Percentiles rank a stretch among this genome's conserved stretches.
phyloP scores from a whole-genome alignment of 2,329 filamentous ascomycete genomes.

The Falciphora oryzae region DNA sequence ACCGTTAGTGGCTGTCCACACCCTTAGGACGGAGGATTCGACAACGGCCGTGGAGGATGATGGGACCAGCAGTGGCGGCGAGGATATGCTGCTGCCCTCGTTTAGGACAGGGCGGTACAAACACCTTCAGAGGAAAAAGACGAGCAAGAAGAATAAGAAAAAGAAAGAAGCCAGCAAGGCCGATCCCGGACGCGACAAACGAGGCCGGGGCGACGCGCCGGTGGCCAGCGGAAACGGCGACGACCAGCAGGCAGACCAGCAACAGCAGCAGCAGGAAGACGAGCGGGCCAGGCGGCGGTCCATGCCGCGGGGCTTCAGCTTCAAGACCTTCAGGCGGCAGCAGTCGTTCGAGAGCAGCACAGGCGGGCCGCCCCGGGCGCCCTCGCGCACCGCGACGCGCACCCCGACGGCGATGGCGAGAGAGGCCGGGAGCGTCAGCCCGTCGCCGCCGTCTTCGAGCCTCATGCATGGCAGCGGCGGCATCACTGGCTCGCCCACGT shows the following conservation, averaged over 20 bases:
- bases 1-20: background rate
- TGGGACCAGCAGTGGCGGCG: background rate
- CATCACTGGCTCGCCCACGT: background rate
- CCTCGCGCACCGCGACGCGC: conserved; percentile 14
- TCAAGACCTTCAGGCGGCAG: conserved; percentile 6
- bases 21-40: background rate
- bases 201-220: background rate
- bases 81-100: background rate
- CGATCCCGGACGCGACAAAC: background rate
- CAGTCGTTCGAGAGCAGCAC: background rate
- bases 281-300: conserved; percentile 1
- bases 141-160: background rate
- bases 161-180: background rate
- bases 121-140: background rate
- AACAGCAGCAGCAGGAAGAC: conserved; percentile 2
- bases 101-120: background rate
- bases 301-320: conserved; percentile 9
- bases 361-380: background rate
- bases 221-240: background rate
- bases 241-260: background rate
- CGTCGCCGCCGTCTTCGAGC: background rate
- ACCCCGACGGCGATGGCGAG: conserved; percentile 3
- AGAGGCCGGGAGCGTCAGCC: background rate
- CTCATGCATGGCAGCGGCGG: background rate
- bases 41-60: background rate